These are phyloP conservation scores for Chaetomiaceae sp. DNA, from an alignment of 2,329 filamentous ascomycete species.

Conservation along the genomic window DNA sequence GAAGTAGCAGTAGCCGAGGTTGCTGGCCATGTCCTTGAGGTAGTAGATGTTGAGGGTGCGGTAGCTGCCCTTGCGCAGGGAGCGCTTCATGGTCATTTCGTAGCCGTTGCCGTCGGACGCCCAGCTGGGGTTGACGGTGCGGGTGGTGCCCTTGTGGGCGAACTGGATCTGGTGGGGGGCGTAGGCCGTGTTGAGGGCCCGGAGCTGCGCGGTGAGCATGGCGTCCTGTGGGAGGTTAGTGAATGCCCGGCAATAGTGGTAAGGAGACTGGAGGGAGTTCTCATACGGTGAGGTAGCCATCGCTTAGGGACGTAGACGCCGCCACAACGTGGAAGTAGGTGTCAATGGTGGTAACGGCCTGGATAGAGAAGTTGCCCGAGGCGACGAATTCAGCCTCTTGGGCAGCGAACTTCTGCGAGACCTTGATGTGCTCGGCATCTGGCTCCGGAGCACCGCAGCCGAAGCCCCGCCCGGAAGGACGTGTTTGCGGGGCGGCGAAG, in stretches of 20 bases:
- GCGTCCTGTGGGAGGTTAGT: constrained; percentile 29
- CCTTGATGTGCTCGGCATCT: constrained; percentile 24
- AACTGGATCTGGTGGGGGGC: constrained; percentile 42
- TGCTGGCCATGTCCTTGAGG: constrained; percentile 34
- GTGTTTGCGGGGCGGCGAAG: constrained; percentile 13
- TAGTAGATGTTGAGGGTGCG: constrained; percentile 46
- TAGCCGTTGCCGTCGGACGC: constrained; percentile 35
- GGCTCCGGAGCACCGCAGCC: constrained; percentile 29
- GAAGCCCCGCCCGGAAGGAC: constrained; percentile 12
- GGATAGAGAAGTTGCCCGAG: constrained; percentile 22
- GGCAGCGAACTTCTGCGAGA: constrained; percentile 23
- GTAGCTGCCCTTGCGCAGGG: constrained; percentile 42
- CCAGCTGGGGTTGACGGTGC: constrained; percentile 45
- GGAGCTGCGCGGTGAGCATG: constrained; percentile 39
- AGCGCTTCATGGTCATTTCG: constrained; percentile 42
- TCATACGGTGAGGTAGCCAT: constrained; percentile 38
- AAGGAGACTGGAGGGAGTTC: too few relatives aligned
- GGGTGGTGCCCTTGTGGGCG: constrained; percentile 37
- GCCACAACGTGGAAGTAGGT: constrained; percentile 35
- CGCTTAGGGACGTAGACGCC: constrained; percentile 28
- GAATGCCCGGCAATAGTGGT: neutral
- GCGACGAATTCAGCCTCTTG: constrained; percentile 24
- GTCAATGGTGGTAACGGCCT: constrained; percentile 30
- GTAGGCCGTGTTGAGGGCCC: constrained; percentile 43
- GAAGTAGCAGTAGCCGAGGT: constrained; percentile 47